phyloP scores from a whole-genome alignment of 805 yeast genomes.

The Millerozyma acaciae region DNA sequence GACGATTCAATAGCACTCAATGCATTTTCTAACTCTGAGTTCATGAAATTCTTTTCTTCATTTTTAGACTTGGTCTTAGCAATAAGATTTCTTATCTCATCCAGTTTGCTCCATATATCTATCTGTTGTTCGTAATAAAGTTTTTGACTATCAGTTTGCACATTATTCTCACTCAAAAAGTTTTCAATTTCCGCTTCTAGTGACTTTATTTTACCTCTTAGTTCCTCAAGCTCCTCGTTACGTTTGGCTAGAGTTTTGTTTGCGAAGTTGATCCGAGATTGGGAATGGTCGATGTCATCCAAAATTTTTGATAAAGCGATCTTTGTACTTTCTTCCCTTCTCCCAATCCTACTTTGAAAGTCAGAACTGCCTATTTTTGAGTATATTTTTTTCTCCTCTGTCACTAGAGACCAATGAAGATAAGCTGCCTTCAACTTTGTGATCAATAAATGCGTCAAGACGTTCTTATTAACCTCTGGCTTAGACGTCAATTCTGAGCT shows the following conservation, averaged over 20 bases:
- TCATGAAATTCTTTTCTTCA: slow-evolving; percentile 64
- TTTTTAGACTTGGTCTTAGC: slow-evolving; percentile 42
- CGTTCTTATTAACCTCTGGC: slow-evolving; percentile 22
- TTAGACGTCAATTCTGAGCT: slow-evolving; percentile 23
- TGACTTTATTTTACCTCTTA: slow-evolving; percentile 19
- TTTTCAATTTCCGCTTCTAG: slow-evolving; percentile 27
- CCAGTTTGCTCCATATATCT: slow-evolving; percentile 43
- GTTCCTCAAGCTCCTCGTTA: slow-evolving; percentile 24
- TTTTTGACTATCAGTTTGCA: slow-evolving; percentile 11
- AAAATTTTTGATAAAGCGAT: slow-evolving; percentile 44
- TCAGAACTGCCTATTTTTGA: slow-evolving; percentile 36
- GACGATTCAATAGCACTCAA: slow-evolving; percentile 46
- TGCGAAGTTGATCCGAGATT: slow-evolving; percentile 31
- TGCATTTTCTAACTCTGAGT: slow-evolving; percentile 54
- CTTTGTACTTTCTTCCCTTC: slow-evolving; percentile 40
- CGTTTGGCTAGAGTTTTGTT: slow-evolving; percentile 28
- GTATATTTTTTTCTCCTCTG: slow-evolving; percentile 38
- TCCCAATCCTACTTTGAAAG: slow-evolving; percentile 36
- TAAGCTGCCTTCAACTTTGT: slow-evolving; percentile 51
- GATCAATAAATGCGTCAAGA: slow-evolving; percentile 62
- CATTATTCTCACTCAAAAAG: slow-evolving; percentile 19
- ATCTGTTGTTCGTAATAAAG: slow-evolving; percentile 34
- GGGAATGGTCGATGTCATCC: slow-evolving; percentile 42
- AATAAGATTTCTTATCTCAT: slow-evolving; percentile 41
- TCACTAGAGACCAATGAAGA: slow-evolving; percentile 38